Conservation (phyloP, 176 grass and related monocot species). For the Microstegium vimineum region DNA sequence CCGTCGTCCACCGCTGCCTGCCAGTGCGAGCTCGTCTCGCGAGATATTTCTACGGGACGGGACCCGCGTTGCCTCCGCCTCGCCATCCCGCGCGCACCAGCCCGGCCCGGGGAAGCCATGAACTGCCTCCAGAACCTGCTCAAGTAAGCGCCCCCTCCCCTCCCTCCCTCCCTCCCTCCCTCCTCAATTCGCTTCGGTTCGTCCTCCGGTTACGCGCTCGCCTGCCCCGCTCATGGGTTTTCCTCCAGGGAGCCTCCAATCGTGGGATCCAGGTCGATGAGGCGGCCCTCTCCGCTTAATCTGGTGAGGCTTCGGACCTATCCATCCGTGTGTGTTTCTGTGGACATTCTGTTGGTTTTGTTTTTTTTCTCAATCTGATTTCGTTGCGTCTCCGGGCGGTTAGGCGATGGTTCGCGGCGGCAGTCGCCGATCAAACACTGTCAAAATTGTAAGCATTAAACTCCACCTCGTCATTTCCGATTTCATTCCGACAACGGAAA, state of each 20-base stretch:
- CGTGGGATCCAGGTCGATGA: slow-evolving; percentile 49
- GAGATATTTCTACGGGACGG: slow-evolving; percentile 10
- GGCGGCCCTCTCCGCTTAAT: slow-evolving; percentile 56
- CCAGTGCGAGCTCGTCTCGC: background rate
- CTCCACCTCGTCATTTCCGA: background rate
- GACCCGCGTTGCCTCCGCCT: background rate
- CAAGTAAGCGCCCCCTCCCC: slow-evolving; percentile 31
- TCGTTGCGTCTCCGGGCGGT: background rate
- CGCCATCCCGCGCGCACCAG: background rate
- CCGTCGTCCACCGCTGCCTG: background rate
- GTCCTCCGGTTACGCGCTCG: background rate
- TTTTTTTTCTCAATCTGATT: background rate
- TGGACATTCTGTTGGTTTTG: background rate
- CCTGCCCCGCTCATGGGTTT: background rate
- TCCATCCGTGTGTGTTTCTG: background rate
- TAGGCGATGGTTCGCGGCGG: slow-evolving; percentile 58
- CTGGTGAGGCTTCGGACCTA: slow-evolving; percentile 9
- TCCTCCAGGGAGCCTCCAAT: slow-evolving; percentile 48
- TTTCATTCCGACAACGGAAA: background rate
- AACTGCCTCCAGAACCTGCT: slow-evolving; percentile 63
- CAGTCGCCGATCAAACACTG: slow-evolving; percentile 46
- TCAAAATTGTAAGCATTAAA: slow-evolving; percentile 44
- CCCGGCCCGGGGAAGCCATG: slow-evolving; percentile 27
- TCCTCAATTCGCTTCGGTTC: background rate
- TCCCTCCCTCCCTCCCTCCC: too few species aligned